Conservation (phyloP, 495 filamentous ascomycete genomes). For the Xylaria grammica region DNA sequence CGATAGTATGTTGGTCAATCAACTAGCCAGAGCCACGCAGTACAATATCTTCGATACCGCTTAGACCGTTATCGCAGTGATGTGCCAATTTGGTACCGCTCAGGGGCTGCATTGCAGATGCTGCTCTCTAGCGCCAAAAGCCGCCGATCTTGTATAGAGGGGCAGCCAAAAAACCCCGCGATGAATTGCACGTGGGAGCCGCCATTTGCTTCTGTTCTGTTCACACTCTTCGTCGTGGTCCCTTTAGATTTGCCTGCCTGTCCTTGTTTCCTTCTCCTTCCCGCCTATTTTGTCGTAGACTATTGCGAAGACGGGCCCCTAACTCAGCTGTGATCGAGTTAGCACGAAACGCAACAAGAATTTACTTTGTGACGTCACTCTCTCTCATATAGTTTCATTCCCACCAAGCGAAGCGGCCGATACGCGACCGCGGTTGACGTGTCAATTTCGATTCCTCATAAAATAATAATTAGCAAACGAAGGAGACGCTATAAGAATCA, state of each 20-base stretch:
- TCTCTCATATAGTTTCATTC: neutral
- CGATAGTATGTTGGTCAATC: neutral
- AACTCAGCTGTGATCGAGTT: neutral
- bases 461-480: neutral
- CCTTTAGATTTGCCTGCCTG: neutral
- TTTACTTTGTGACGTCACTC: slow-evolving; percentile 9
- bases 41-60: too few relatives aligned
- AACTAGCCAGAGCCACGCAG: too few relatives aligned
- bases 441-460: neutral
- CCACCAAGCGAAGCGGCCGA: neutral
- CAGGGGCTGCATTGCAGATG: slow-evolving; percentile 2
- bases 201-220: slow-evolving; percentile 7
- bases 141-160: slow-evolving; percentile 16
- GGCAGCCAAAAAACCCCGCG: slow-evolving; percentile 13
- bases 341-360: neutral
- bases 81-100: neutral
- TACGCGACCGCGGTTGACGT: neutral
- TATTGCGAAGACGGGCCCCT: neutral
- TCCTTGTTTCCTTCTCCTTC: neutral
- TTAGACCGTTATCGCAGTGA: neutral
- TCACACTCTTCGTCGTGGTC: neutral
- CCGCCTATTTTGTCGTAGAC: neutral
- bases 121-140: slow-evolving; percentile 1
- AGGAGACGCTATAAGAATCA: slow-evolving; percentile 6
- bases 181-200: slow-evolving; percentile 16